These are phyloP conservation scores for Glebionis coronaria DNA, from an alignment of 129 eudicot genomes.

Conservation along the genomic window DNA sequence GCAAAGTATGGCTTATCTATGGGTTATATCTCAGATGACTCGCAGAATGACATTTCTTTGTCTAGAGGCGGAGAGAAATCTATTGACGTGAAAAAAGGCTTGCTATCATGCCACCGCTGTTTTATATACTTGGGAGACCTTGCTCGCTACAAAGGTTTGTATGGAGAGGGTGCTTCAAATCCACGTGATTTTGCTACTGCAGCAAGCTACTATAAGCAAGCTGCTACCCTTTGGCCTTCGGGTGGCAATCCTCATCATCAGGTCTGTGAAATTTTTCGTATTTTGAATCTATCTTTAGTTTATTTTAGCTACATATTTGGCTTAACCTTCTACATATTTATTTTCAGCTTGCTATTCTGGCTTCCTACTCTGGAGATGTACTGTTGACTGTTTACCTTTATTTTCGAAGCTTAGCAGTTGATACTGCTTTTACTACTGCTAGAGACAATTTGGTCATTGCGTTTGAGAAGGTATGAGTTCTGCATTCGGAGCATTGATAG, in stretches of 20 bases:
- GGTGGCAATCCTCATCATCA: slow-evolving; percentile 98
- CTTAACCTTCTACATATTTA: background rate
- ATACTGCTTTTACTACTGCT: slow-evolving; percentile 81
- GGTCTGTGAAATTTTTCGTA: slow-evolving; percentile 34
- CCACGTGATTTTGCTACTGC: slow-evolving; percentile 83
- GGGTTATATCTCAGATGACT: slow-evolving; percentile 59
- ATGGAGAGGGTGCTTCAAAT: slow-evolving; percentile 91
- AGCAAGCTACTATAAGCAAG: slow-evolving; percentile 80
- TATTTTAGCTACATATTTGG: background rate
- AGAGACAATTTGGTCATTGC: slow-evolving; percentile 93
- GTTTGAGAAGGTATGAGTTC: slow-evolving; percentile 83
- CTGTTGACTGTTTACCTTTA: slow-evolving; percentile 73
- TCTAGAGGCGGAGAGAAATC: slow-evolving; percentile 51
- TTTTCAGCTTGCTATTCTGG: slow-evolving; percentile 91
- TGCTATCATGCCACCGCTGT: slow-evolving; percentile 87
- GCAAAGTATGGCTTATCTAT: slow-evolving; percentile 80
- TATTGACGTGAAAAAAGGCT: slow-evolving; percentile 61
- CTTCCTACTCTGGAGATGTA: slow-evolving; percentile 83
- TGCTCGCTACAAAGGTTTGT: slow-evolving; percentile 93
- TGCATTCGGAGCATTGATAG: background rate
- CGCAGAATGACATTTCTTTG: slow-evolving; percentile 32
- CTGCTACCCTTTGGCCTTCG: slow-evolving; percentile 77
- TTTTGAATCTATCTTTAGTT: background rate
- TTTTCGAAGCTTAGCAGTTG: slow-evolving; percentile 93
- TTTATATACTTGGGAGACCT: slow-evolving; percentile 92